Evolutionary conservation across 2,329 filamentous ascomycete genomes (phyloP), one percentile per base, ranked within the genome.

Genomic region (Aspergillus calidoustus): DNA sequence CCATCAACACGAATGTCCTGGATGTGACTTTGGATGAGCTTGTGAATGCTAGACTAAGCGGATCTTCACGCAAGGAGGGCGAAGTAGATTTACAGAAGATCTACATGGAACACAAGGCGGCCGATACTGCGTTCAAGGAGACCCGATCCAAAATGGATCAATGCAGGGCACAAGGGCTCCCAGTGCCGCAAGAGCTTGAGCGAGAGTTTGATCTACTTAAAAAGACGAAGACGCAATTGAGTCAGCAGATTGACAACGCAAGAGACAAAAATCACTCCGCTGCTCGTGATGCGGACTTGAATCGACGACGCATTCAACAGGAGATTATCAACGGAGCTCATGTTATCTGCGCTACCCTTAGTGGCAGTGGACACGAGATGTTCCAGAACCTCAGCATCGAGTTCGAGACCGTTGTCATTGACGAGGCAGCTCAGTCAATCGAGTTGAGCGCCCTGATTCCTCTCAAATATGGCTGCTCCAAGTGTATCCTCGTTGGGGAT

Each of bases 331-430:
- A 96, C 72, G 89, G 89, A 25, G 92, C 95, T 2, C 92, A 99
- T 77, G 91, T 99, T 55, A 87, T 99, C 31, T 99, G 95, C 77
- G 91, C 94, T 47, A 99, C 95, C 0, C 87, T 99, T 54, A 97
- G 93, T 76, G 95, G 94, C 71, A 94, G 91, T 76, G 95, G 95
- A 3, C 96, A 99, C 72, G 95, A 99, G 68, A 96, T 98, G 88
- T 97, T 99, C 80, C 92, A 94, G 77, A 91, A 90, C 69, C 80
- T 99, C 59, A 93, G 91, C 70, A 92, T 99, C 55, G 95, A 99
- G 76, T 99, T 99, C 68, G 95, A 99, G 78, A 98, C 95, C 0
- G 95, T 99, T 67, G 91, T 99, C 69, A 97, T 99, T 66, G 95
- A 99, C 71, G 95, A 99, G 80, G 95, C 95, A 3, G 95, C 95